Conservation (phyloP, 75 land plant genomes). For the Sequoia sempervirens region DNA sequence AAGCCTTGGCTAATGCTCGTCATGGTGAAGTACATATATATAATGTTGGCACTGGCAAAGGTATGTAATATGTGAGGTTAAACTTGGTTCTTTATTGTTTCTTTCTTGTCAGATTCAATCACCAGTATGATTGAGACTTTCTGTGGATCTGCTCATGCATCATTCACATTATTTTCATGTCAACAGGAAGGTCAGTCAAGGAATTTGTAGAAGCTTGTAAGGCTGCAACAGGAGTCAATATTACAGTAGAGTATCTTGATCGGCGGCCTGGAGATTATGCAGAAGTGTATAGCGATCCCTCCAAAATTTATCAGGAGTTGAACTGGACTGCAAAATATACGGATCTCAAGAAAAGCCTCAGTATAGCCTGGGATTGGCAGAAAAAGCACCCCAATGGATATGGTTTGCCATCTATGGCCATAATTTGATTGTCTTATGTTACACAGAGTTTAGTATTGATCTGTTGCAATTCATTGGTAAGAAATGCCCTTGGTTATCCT, state of each 20-base stretch:
- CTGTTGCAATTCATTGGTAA: conserved; percentile 1
- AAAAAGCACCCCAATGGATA: conserved; percentile 69
- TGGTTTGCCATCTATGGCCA: conserved; percentile 11
- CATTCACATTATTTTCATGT: conserved; percentile 3
- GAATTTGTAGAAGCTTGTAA: conserved; percentile 96
- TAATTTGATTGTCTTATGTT: conserved; percentile 5
- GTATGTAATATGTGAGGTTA: conserved; percentile 17
- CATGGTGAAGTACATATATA: conserved; percentile 66
- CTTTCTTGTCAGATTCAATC: not conserved
- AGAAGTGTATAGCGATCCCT: conserved; percentile 86
- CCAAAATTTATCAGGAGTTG: conserved; percentile 66
- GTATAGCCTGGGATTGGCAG: conserved; percentile 88
- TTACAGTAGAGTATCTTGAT: conserved; percentile 58
- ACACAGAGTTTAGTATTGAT: not conserved
- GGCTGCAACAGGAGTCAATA: conserved; percentile 70
- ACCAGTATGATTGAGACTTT: not conserved
- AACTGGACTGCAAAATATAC: conserved; percentile 77
- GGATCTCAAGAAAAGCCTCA: conserved; percentile 59
- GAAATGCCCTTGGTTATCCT: conserved; percentile 8
- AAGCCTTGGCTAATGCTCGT: conserved; percentile 65
- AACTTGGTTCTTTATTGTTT: not conserved
- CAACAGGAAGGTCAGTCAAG: conserved; percentile 83
- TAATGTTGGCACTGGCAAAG: conserved; percentile 94
- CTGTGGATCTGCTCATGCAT: not conserved
- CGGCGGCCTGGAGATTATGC: conserved; percentile 95